These are phyloP conservation scores for Suhomyces maxii DNA, from an alignment of 1,139 yeast species.

Conservation along the genomic window DNA sequence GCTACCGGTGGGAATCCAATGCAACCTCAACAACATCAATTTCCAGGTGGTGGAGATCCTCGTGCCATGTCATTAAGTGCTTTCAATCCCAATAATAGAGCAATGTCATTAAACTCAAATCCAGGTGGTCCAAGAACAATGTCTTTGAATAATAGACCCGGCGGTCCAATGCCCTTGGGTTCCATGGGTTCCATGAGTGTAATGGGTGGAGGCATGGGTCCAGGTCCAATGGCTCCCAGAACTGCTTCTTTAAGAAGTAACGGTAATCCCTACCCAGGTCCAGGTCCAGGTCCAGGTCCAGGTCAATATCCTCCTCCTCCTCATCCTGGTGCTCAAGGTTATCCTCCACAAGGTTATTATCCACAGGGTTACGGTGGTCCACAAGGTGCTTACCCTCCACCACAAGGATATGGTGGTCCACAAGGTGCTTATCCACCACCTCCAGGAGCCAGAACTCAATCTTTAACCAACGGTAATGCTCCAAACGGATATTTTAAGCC, in stretches of 20 bases:
- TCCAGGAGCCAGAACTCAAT: conserved; percentile 21
- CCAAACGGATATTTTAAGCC: not conserved
- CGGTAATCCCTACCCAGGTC: conserved; percentile 8
- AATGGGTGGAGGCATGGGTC: conserved; percentile 1
- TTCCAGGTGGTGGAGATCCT: conserved; percentile 28
- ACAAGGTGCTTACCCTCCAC: not conserved
- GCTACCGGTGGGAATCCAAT: conserved; percentile 38
- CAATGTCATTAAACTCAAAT: conserved; percentile 23
- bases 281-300: conserved; percentile 1
- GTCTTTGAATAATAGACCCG: conserved; percentile 21
- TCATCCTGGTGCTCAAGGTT: conserved; percentile 4
- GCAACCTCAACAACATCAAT: conserved; percentile 22
- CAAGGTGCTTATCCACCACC: not conserved
- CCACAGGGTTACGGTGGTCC: not conserved
- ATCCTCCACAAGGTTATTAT: not conserved
- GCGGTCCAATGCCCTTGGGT: conserved; percentile 5
- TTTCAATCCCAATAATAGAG: conserved; percentile 18
- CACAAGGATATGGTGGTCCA: conserved; percentile 3
- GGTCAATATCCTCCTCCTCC: not conserved
- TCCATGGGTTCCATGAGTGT: conserved; percentile 1
- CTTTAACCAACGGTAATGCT: conserved; percentile 16
- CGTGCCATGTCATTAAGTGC: conserved; percentile 61
- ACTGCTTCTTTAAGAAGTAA: conserved; percentile 11
- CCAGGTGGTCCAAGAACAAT: conserved; percentile 28
- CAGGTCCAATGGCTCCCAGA: conserved; percentile 7